Percentiles rank a stretch among this genome's conserved stretches.
These are phyloP conservation scores for Talaromyces liani DNA, from an alignment of 495 filamentous ascomycete genomes.

Conservation along the genomic window DNA sequence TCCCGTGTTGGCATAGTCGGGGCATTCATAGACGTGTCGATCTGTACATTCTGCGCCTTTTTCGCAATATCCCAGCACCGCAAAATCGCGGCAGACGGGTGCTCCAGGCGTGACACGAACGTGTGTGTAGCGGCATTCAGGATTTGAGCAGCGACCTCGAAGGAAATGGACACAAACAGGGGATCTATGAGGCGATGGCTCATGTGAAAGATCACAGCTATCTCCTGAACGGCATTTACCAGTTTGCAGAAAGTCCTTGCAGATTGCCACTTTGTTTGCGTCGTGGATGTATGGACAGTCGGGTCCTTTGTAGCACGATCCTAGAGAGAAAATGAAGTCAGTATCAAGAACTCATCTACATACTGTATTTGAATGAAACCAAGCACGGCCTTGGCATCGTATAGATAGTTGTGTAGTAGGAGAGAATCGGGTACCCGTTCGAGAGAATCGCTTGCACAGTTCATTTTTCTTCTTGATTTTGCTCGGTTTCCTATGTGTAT, in stretches of 20 bases:
- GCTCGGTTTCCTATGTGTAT: slow-evolving; percentile 31
- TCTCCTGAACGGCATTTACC: slow-evolving; percentile 72
- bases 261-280: slow-evolving; percentile 80
- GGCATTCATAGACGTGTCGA: slow-evolving; percentile 85
- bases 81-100: slow-evolving; percentile 78
- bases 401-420: slow-evolving; percentile 14
- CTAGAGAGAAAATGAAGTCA: slow-evolving; percentile 35
- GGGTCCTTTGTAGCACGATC: slow-evolving; percentile 74
- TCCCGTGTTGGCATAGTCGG: slow-evolving; percentile 88
- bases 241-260: slow-evolving; percentile 76
- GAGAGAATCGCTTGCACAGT: slow-evolving; percentile 83
- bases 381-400: not conserved
- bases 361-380: not conserved
- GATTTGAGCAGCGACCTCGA: slow-evolving; percentile 83
- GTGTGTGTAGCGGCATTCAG: slow-evolving; percentile 84
- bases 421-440: slow-evolving; percentile 67
- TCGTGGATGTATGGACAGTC: slow-evolving; percentile 80
- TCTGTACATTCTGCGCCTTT: slow-evolving; percentile 72
- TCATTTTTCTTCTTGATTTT: slow-evolving; percentile 62
- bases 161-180: slow-evolving; percentile 87
- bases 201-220: slow-evolving; percentile 90
- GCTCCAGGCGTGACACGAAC: slow-evolving; percentile 73
- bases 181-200: slow-evolving; percentile 74
- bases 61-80: slow-evolving; percentile 81
- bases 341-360: slow-evolving; percentile 1